Conservation (phyloP, 2,329 filamentous ascomycete species). For the Aureobasidium sp. region DNA sequence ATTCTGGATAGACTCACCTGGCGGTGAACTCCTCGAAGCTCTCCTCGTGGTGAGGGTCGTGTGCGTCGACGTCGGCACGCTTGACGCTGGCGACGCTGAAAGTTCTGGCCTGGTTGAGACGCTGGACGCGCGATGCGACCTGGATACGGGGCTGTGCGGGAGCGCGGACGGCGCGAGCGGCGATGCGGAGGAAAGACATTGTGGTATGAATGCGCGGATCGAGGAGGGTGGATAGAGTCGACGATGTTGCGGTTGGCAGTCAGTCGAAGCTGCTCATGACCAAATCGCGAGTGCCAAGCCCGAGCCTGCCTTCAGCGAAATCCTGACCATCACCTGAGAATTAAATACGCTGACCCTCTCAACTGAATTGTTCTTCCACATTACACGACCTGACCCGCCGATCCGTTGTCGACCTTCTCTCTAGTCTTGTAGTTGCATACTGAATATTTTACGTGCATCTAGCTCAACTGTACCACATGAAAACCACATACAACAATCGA, state of each 20-base stretch:
- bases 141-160: slow-evolving; percentile 16
- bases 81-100: slow-evolving; percentile 46
- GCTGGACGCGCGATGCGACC: slow-evolving; percentile 11
- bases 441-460: background rate
- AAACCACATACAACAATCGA: background rate
- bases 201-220: slow-evolving; percentile 8
- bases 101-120: slow-evolving; percentile 20
- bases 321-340: slow-evolving; percentile 1
- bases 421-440: background rate
- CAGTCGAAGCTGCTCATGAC: background rate
- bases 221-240: slow-evolving; percentile 15
- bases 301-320: background rate
- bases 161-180: slow-evolving; percentile 19
- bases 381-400: background rate
- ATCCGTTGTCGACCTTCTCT: background rate
- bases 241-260: slow-evolving; percentile 6
- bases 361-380: background rate
- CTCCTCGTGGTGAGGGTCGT: slow-evolving; percentile 73
- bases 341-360: background rate
- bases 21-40: slow-evolving; percentile 98
- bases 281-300: background rate
- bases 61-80: slow-evolving; percentile 26
- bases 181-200: slow-evolving; percentile 20
- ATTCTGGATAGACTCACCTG: slow-evolving; percentile 56
- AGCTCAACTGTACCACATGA: background rate